A percentile compares a stretch with the other conserved stretches of the same genome.
These are phyloP conservation scores for Trichoderma lentiforme DNA, from an alignment of 2,329 filamentous ascomycete genomes.

Conservation along the genomic window DNA sequence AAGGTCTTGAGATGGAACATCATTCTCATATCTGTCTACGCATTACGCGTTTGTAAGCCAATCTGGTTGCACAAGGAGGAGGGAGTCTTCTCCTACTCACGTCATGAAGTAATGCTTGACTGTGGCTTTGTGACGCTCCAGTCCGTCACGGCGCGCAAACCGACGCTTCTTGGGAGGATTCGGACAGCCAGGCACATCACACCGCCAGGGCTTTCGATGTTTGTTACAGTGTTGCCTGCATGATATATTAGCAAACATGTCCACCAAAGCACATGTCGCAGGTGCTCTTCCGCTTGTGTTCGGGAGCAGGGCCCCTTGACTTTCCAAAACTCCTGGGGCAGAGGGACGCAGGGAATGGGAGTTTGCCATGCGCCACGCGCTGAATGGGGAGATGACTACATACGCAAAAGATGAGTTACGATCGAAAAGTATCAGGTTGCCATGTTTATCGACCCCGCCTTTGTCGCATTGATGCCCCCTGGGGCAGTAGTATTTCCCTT, in stretches of 20 bases:
- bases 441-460: slow-evolving; percentile 39
- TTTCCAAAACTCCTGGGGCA: background rate
- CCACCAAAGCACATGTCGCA: background rate
- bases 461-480: slow-evolving; percentile 37
- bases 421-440: slow-evolving; percentile 38
- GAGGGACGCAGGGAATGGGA: background rate
- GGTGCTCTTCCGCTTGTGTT: background rate
- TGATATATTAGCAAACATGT: slow-evolving; percentile 12
- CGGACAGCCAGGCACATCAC: slow-evolving; percentile 38
- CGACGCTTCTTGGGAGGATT: slow-evolving; percentile 41
- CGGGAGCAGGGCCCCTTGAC: background rate
- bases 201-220: slow-evolving; percentile 42
- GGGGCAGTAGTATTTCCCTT: slow-evolving; percentile 38
- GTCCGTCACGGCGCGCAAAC: slow-evolving; percentile 41
- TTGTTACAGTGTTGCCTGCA: slow-evolving; percentile 43
- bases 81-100: slow-evolving; percentile 21
- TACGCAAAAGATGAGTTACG: slow-evolving; percentile 43
- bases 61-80: background rate
- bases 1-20: background rate
- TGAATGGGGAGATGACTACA: slow-evolving; percentile 12
- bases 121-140: slow-evolving; percentile 40
- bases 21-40: background rate
- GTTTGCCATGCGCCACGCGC: background rate
- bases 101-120: slow-evolving; percentile 37
- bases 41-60: background rate